Evolutionary conservation across 306 rosid species (phyloP).

Genomic region (Psophocarpus tetragonolobus): DNA sequence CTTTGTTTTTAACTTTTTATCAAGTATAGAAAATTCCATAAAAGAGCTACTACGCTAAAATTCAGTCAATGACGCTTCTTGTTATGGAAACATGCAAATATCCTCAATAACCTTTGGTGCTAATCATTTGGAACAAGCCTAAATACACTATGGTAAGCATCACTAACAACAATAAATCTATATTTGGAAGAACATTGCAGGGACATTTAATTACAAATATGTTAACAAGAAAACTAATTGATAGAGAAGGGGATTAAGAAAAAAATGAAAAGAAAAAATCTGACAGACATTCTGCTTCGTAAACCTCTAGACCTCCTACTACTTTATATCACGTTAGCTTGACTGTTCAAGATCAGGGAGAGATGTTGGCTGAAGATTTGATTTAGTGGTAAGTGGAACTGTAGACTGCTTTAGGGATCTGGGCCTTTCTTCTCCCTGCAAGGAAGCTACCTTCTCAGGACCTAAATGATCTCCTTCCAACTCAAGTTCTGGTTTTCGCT

Average conservation of each 20-base stretch:
- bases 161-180: constrained; percentile 44
- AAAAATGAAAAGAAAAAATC: neutral
- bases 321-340: constrained; percentile 62
- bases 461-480: constrained; percentile 58
- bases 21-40: neutral
- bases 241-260: constrained; percentile 6
- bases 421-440: constrained; percentile 72
- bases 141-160: too few relatives aligned
- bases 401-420: constrained; percentile 65
- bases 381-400: constrained; percentile 50
- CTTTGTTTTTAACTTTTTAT: neutral
- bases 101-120: neutral
- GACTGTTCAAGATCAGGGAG: constrained; percentile 80
- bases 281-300: constrained; percentile 43
- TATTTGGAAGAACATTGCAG: constrained; percentile 46
- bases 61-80: neutral
- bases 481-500: constrained; percentile 78
- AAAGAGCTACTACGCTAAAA: neutral
- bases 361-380: constrained; percentile 62
- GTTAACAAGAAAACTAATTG: constrained; percentile 42
- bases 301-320: constrained; percentile 43
- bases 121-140: neutral
- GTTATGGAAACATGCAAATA: neutral
- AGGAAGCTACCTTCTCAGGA: constrained; percentile 56
- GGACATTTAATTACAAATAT: constrained; percentile 73